Evolutionary conservation across 345 rosid genomes (phyloP).

Genomic region (Salix exigua): DNA sequence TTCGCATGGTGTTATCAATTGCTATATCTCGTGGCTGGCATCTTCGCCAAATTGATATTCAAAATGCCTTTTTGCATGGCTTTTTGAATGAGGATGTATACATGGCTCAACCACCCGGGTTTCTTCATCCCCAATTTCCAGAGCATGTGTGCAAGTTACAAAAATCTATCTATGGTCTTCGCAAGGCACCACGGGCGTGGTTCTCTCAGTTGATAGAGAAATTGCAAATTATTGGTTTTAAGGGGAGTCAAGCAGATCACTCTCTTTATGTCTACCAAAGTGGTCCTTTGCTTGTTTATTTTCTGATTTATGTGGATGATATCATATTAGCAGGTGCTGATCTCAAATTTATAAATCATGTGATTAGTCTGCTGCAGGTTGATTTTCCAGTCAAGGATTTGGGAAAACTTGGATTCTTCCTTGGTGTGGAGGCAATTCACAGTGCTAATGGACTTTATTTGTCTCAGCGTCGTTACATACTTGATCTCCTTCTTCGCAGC

Average conservation of each 20-base stretch:
- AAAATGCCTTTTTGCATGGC: neutral
- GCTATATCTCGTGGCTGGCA: neutral
- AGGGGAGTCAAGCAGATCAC: neutral
- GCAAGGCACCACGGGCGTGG: neutral
- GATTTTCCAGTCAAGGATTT: too few relatives aligned
- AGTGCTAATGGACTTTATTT: too few relatives aligned
- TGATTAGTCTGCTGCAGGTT: too few relatives aligned
- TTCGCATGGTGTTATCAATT: neutral
- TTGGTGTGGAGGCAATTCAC: too few relatives aligned
- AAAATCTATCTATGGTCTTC: neutral
- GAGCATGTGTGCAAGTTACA: neutral
- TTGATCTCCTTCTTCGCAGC: too few relatives aligned
- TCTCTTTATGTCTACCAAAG: neutral
- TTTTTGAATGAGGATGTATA: neutral
- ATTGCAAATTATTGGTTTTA: neutral
- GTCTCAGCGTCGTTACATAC: too few relatives aligned
- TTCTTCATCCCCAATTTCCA: neutral
- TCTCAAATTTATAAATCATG: too few relatives aligned
- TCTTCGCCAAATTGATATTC: neutral
- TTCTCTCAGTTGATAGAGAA: neutral
- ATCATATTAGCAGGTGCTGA: neutral
- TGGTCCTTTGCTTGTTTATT: rapidly evolving
- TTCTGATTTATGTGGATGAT: neutral
- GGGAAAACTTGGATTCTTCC: too few relatives aligned
- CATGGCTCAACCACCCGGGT: too few relatives aligned